These are phyloP conservation scores for Amanita rimosa DNA, from an alignment of 768 basidiomycete genomes.

Conservation along the genomic window DNA sequence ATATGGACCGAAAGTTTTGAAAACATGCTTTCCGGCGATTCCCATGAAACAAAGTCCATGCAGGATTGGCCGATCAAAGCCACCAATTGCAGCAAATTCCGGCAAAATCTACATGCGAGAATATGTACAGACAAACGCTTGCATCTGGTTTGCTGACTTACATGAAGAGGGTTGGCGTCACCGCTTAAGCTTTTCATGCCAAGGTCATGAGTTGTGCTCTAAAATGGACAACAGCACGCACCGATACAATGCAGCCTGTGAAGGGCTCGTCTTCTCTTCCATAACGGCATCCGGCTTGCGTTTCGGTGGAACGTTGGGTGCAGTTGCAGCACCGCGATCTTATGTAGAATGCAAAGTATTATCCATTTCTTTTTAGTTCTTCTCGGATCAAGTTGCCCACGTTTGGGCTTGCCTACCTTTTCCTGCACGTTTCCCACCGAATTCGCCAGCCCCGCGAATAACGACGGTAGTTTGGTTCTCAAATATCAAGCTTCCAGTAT, in stretches of 20 bases:
- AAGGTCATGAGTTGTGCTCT: background rate
- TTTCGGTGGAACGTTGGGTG: constrained; percentile 69
- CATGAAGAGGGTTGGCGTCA: constrained; percentile 86
- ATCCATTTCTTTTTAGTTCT: too few species aligned
- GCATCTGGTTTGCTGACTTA: constrained; percentile 19
- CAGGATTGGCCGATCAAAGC: constrained; percentile 83
- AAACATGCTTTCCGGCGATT: constrained; percentile 84
- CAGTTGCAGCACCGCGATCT: constrained; percentile 89
- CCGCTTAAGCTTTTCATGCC: constrained; percentile 59
- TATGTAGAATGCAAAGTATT: background rate
- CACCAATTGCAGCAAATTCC: constrained; percentile 90
- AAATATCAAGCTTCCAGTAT: constrained; percentile 69
- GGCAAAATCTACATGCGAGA: constrained; percentile 64
- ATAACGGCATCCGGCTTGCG: constrained; percentile 76
- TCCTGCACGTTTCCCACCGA: constrained; percentile 83
- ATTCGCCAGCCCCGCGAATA: constrained; percentile 91
- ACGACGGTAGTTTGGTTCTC: constrained; percentile 91
- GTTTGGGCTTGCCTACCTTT: constrained; percentile 43
- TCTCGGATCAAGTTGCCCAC: too few species aligned
- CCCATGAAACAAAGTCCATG: constrained; percentile 91
- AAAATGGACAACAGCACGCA: constrained; percentile 18
- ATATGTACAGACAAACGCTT: background rate
- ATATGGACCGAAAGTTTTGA: constrained; percentile 77
- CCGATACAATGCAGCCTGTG: constrained; percentile 92
- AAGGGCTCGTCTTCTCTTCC: constrained; percentile 76